Percentiles rank a stretch among this genome's conserved stretches.
phyloP scores from a whole-genome alignment of 768 basidiomycete genomes.

The Suillus alpinus region DNA sequence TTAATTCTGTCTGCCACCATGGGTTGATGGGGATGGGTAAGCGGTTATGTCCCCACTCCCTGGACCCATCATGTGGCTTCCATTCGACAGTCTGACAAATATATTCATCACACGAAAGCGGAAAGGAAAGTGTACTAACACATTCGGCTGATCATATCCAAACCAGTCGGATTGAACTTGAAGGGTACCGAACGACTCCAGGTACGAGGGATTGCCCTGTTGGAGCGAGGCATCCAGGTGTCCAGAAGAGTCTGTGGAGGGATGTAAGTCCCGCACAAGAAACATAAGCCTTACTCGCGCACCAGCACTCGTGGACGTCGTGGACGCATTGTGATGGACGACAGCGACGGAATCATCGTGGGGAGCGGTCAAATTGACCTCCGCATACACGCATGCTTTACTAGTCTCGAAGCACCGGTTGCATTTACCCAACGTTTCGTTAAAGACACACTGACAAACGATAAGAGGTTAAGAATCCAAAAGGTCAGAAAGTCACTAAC shows the following conservation, averaged over 20 bases:
- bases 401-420: neutral
- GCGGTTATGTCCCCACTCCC: neutral
- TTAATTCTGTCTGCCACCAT: neutral
- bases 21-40: neutral
- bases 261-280: neutral
- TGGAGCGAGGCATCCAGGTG: neutral
- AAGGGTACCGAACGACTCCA: neutral
- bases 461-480: neutral
- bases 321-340: neutral
- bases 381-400: neutral
- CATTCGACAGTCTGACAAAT: neutral
- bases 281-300: neutral
- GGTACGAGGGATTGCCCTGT: neutral
- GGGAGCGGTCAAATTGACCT: neutral
- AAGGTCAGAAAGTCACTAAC: neutral
- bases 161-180: neutral
- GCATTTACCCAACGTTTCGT: neutral
- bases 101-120: neutral
- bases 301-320: neutral
- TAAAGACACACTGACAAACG: neutral
- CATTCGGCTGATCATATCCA: neutral
- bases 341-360: neutral
- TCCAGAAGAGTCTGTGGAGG: neutral
- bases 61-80: neutral
- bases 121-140: neutral